Conservation (phyloP, 2,329 filamentous ascomycete genomes). For the Cercospora zeina region DNA sequence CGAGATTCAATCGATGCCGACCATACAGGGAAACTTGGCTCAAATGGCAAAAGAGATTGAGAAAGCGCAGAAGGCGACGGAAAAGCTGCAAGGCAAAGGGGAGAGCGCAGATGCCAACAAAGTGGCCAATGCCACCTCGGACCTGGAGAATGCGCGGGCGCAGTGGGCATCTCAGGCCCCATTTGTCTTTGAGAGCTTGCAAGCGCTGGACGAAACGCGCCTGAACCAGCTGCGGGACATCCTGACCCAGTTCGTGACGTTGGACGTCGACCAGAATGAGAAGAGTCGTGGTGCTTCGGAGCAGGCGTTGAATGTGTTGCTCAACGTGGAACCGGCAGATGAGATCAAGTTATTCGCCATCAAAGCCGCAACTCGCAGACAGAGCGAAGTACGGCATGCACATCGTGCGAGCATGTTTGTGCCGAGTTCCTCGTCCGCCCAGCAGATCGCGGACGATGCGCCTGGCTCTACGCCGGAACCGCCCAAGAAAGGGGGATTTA, state of each 20-base stretch:
- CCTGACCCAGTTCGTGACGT: slow-evolving; percentile 88
- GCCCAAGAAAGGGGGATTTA: slow-evolving; percentile 50
- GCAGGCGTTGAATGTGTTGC: slow-evolving; percentile 73
- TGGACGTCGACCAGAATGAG: slow-evolving; percentile 85
- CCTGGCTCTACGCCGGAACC: slow-evolving; percentile 53
- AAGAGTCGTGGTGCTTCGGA: slow-evolving; percentile 72
- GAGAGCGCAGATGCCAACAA: slow-evolving; percentile 74
- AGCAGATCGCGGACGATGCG: slow-evolving; percentile 2
- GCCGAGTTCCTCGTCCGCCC: slow-evolving; percentile 18
- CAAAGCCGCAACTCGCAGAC: slow-evolving; percentile 39
- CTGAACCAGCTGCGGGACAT: slow-evolving; percentile 87
- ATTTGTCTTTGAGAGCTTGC: slow-evolving; percentile 89
- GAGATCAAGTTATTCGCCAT: slow-evolving; percentile 77
- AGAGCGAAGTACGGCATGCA: slow-evolving; percentile 11
- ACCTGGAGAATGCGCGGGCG: slow-evolving; percentile 73
- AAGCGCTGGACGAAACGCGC: slow-evolving; percentile 84
- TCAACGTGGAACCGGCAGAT: slow-evolving; percentile 82
- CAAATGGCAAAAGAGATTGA: slow-evolving; percentile 82
- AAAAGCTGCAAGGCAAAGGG: slow-evolving; percentile 79
- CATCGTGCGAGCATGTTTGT: slow-evolving; percentile 22
- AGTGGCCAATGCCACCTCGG: slow-evolving; percentile 69
- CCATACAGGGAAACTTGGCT: slow-evolving; percentile 77
- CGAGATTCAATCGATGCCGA: slow-evolving; percentile 78
- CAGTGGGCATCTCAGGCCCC: slow-evolving; percentile 95
- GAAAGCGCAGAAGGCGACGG: slow-evolving; percentile 77